These are phyloP conservation scores for Teratosphaeria zuluensis DNA, from an alignment of 2,329 filamentous ascomycete species.

Conservation along the genomic window DNA sequence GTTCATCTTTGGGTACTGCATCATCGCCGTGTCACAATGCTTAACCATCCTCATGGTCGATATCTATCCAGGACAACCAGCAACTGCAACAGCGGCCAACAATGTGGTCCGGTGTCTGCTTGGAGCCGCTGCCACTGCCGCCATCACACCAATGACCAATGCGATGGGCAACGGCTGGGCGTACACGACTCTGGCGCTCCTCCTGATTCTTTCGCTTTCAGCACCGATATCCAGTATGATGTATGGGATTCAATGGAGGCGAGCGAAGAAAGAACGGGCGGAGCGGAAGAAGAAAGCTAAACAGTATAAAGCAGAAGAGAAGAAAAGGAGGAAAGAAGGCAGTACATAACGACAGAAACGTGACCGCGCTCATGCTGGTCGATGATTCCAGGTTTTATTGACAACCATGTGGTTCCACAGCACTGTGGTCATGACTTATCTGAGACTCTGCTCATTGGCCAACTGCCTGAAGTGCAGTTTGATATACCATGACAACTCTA, in stretches of 20 bases:
- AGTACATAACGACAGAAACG: not conserved
- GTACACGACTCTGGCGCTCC: slow-evolving; percentile 28
- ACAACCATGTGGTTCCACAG: too few species aligned
- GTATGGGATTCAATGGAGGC: slow-evolving; percentile 20
- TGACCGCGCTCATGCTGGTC: not conserved
- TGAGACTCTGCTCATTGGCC: too few species aligned
- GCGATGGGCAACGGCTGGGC: slow-evolving; percentile 34
- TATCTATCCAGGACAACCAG: slow-evolving; percentile 32
- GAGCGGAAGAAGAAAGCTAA: slow-evolving; percentile 4
- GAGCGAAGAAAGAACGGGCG: slow-evolving; percentile 15
- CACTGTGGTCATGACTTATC: too few species aligned
- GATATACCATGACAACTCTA: too few species aligned
- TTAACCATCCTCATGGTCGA: slow-evolving; percentile 40
- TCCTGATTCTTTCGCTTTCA: slow-evolving; percentile 12
- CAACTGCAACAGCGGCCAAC: slow-evolving; percentile 35
- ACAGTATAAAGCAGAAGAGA: not conserved
- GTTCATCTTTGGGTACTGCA: slow-evolving; percentile 24
- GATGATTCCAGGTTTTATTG: not conserved
- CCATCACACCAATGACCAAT: slow-evolving; percentile 29
- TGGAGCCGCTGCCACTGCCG: slow-evolving; percentile 33
- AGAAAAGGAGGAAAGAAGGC: not conserved
- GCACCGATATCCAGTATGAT: slow-evolving; percentile 14
- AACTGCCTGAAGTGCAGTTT: too few species aligned
- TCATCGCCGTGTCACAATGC: slow-evolving; percentile 34
- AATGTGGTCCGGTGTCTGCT: slow-evolving; percentile 36